Conservation (phyloP, 257 asterid genomes). For the Fraxinus pennsylvanica region DNA sequence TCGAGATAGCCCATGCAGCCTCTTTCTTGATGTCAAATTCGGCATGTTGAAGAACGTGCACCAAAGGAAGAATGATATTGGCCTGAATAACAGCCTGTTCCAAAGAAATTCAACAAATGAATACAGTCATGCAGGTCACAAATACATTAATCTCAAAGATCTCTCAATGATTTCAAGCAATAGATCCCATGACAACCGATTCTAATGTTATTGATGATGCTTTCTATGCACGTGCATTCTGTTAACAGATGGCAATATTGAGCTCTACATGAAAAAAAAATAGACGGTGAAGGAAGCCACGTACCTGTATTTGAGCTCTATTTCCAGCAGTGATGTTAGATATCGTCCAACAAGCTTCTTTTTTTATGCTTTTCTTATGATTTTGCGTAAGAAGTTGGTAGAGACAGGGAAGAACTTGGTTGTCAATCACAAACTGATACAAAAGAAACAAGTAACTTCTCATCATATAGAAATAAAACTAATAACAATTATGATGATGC, state of each 20-base stretch:
- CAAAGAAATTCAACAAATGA: not conserved
- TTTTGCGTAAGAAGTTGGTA: slow-evolving; percentile 46
- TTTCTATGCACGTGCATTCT: not conserved
- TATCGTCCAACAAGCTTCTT: slow-evolving; percentile 63
- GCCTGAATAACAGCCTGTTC: no score
- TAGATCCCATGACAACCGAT: not conserved
- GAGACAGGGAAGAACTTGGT: slow-evolving; percentile 60
- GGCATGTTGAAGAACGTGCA: no score
- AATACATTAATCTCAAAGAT: no score
- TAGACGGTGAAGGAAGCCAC: slow-evolving; percentile 11
- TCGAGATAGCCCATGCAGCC: no score
- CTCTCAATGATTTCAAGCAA: not conserved
- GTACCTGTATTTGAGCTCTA: slow-evolving; percentile 54
- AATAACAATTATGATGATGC: not conserved
- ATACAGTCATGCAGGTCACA: no score
- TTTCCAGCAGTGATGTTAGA: slow-evolving; percentile 61
- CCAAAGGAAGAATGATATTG: no score
- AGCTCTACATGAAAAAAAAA: slow-evolving; percentile 3
- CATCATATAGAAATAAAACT: slow-evolving; percentile 27
- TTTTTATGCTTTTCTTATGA: slow-evolving; percentile 53
- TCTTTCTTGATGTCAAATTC: no score
- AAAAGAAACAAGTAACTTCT: slow-evolving; percentile 21
- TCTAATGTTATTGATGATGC: slow-evolving; percentile 14
- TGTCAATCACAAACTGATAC: slow-evolving; percentile 66
- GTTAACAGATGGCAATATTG: not conserved